A percentile compares a stretch with the other conserved stretches of the same genome.
These are phyloP conservation scores for Xerocomellus dryophilus DNA, from an alignment of 768 basidiomycete genomes.

Conservation along the genomic window DNA sequence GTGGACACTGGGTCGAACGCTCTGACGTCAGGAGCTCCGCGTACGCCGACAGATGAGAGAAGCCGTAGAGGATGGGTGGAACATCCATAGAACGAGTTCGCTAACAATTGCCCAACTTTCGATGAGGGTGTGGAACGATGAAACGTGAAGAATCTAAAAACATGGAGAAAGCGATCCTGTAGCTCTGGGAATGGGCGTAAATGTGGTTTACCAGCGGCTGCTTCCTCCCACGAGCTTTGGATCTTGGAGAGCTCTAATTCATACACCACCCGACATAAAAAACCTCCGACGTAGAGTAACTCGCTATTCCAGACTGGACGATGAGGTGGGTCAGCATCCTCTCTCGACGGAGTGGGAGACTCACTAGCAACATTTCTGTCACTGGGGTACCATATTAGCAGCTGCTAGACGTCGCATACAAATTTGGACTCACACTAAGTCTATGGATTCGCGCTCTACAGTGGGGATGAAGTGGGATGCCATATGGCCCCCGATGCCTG, in stretches of 20 bases:
- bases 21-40: conserved; percentile 61
- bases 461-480: conserved; percentile 1
- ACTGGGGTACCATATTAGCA: neutral
- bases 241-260: conserved; percentile 72
- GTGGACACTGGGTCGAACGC: conserved; percentile 64
- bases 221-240: conserved; percentile 21
- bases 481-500: conserved; percentile 3
- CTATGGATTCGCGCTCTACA: conserved; percentile 1
- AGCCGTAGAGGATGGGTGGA: conserved; percentile 57
- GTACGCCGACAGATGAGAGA: conserved; percentile 72
- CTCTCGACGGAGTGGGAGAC: neutral
- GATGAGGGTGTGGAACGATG: conserved; percentile 64
- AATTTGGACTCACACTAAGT: neutral
- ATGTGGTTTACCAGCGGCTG: neutral
- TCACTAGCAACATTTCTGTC: neutral
- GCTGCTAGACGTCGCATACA: neutral
- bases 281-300: conserved; percentile 78
- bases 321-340: neutral
- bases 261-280: conserved; percentile 76
- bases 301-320: conserved; percentile 85
- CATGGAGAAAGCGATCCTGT: conserved; percentile 3
- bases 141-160: conserved; percentile 12
- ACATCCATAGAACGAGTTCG: conserved; percentile 75
- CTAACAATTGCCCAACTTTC: conserved; percentile 68
- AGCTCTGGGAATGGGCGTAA: neutral